Percentiles rank a stretch among this genome's conserved stretches.
phyloP scores from a whole-genome alignment of 192 early-diverging fungal species.

The Coemansia sp. region DNA sequence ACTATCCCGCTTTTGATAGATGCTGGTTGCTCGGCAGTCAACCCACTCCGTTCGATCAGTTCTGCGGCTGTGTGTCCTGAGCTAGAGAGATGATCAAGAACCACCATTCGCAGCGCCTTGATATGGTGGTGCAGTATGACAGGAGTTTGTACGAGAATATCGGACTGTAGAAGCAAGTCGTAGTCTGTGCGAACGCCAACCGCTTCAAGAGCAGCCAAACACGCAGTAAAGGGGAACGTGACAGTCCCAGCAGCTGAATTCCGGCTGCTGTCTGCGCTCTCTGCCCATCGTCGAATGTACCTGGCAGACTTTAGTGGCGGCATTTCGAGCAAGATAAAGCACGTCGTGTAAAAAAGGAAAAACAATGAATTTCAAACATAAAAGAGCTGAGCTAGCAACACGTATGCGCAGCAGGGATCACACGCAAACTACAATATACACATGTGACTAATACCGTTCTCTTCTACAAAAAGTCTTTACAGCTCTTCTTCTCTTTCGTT shows the following conservation, averaged over 20 bases:
- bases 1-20: constrained; percentile 32
- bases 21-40: background rate
- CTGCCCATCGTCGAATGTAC: constrained; percentile 31
- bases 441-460: constrained; percentile 1
- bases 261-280: background rate
- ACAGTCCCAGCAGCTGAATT: background rate
- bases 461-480: background rate
- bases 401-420: background rate
- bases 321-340: constrained; percentile 18
- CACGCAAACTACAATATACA: background rate
- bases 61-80: constrained; percentile 29
- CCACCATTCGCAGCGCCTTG: constrained; percentile 33
- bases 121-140: constrained; percentile 33
- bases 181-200: constrained; percentile 47
- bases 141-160: constrained; percentile 34
- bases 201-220: constrained; percentile 31
- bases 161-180: constrained; percentile 46
- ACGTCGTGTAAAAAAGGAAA: background rate
- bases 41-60: constrained; percentile 1
- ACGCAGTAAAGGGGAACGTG: constrained; percentile 19
- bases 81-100: constrained; percentile 41
- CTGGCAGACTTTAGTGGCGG: constrained; percentile 31
- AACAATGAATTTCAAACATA: background rate
- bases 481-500: background rate
- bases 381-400: background rate